A percentile compares a stretch with the other conserved stretches of the same genome.
Evolutionary conservation across 192 early-diverging fungal species (phyloP).

Genomic region (Mortierella alpina): DNA sequence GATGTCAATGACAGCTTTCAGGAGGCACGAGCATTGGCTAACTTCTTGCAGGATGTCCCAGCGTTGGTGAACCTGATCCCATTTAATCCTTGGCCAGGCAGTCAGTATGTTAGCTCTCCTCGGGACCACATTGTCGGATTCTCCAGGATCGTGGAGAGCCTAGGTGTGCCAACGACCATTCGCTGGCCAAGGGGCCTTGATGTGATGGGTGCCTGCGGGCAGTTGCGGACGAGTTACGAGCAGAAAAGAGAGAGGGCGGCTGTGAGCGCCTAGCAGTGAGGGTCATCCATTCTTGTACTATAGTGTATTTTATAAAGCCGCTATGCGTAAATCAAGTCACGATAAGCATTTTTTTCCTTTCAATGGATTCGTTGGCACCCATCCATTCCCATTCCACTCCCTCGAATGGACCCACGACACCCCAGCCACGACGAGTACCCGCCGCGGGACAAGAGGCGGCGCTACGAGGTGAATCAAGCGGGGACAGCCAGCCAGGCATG

Average conservation of each 20-base stretch:
- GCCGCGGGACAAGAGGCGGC: too few species aligned
- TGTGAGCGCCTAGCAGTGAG: too few species aligned
- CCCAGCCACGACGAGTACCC: too few species aligned
- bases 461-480: too few species aligned
- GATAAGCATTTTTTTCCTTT: too few species aligned
- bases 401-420: too few species aligned
- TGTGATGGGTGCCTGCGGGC: conserved; percentile 86
- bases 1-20: conserved; percentile 81
- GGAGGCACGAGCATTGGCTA: conserved; percentile 75
- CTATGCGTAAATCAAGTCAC: too few species aligned
- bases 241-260: background rate
- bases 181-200: conserved; percentile 76
- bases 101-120: conserved; percentile 69
- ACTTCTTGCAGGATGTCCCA: conserved; percentile 71
- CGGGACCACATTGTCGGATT: conserved; percentile 67
- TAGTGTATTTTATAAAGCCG: too few species aligned
- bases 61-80: conserved; percentile 85
- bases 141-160: conserved; percentile 57
- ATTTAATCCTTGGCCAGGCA: conserved; percentile 91
- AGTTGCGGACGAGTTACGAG: conserved; percentile 59
- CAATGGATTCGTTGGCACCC: too few species aligned
- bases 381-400: too few species aligned
- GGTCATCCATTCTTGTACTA: too few species aligned
- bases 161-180: conserved; percentile 68
- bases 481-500: too few species aligned